Evolutionary conservation across 2,329 filamentous ascomycete genomes (phyloP), one percentile per base, ranked within the genome.

Genomic region (Cucurbitaria berberidis): DNA sequence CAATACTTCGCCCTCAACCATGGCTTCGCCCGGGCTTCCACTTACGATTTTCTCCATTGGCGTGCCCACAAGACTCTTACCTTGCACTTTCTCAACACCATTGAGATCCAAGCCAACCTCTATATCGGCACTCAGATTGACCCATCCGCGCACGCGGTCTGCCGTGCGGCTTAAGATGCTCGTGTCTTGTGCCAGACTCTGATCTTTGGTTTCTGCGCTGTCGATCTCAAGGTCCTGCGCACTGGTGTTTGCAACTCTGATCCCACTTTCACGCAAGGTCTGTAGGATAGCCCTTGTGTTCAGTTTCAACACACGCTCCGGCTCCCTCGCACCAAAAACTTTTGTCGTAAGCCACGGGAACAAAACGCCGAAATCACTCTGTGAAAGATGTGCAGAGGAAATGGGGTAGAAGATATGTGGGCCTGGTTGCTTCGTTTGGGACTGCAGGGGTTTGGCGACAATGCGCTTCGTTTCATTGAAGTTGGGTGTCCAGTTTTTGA

Each of bases 231-330:
- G 45, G 51, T 80, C 78, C 16, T 65, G 52, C 4, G 64, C 64
- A 30, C 74, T 77, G 3, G 74, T 76, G n/a, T 67, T 59, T 11
- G 76, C 76, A 3, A 82, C 73, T 53, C 79, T 73, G 1, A 76
- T 63, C 0, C 75, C 74, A 11, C 63, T 64, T 27, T 80, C 73
- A n/a, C 80, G 66, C 35, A 90, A 73, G 81, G 90, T 58, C 79
- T 98, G 66, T 86, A 97, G 76, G 74, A 97, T 65, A 82, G 97
- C 57, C 76, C 97, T 56, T 84, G 91, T 35, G 86, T 98, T 77
- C 86, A 99, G 79, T 76, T 95, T 68, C 83, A 96, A 76, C 85
- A 96, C 69, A 88, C 91, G 44, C 77, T 97, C 68, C 77, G 95
- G 69, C 76, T 92, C 70, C 77, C 96, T 77, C 0, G 79, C 80